A percentile compares a stretch with the other conserved stretches of the same genome.
Conservation (phyloP, 2,329 filamentous ascomycete species). For the Ceratocystis eucalypticola region DNA sequence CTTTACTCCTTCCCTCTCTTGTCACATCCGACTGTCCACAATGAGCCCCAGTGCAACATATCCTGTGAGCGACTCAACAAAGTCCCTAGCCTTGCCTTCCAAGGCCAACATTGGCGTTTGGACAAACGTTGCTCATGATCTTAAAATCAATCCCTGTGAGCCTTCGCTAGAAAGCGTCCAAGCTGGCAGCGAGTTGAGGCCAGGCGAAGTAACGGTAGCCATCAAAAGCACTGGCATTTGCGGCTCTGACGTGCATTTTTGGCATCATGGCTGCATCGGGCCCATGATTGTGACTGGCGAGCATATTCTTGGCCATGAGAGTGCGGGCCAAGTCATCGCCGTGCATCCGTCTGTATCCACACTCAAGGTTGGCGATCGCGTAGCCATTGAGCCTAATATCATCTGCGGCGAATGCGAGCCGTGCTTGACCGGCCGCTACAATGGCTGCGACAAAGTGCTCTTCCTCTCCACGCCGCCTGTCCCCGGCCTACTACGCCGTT, state of each 20-base stretch:
- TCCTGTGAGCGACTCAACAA: conserved; percentile 14
- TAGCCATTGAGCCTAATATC: conserved; percentile 87
- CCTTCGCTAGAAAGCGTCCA: conserved; percentile 64
- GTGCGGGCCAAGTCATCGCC: conserved; percentile 69
- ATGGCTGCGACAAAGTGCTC: conserved; percentile 73
- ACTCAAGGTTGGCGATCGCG: conserved; percentile 74
- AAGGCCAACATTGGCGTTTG: conserved; percentile 93
- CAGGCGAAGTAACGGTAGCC: conserved; percentile 74
- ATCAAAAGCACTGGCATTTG: conserved; percentile 94
- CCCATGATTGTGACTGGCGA: conserved; percentile 84
- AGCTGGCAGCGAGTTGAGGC: conserved; percentile 52
- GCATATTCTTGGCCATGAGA: conserved; percentile 91
- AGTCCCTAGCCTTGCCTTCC: conserved; percentile 22
- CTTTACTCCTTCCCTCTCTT: not conserved
- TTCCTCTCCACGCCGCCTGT: conserved; percentile 90
- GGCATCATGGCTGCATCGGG: conserved; percentile 88
- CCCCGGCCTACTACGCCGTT: conserved; percentile 72
- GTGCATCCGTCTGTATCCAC: conserved; percentile 65
- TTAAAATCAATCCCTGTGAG: conserved; percentile 72
- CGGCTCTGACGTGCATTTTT: conserved; percentile 96
- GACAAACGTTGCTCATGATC: conserved; percentile 82
- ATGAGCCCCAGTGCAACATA: conserved; percentile 28
- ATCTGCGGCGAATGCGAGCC: conserved; percentile 85
- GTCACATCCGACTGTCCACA: conserved; percentile 8
- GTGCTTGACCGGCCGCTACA: conserved; percentile 85